phyloP scores from a whole-genome alignment of 1,284 basidiomycete genomes.

The Gymnopus androsaceus region DNA sequence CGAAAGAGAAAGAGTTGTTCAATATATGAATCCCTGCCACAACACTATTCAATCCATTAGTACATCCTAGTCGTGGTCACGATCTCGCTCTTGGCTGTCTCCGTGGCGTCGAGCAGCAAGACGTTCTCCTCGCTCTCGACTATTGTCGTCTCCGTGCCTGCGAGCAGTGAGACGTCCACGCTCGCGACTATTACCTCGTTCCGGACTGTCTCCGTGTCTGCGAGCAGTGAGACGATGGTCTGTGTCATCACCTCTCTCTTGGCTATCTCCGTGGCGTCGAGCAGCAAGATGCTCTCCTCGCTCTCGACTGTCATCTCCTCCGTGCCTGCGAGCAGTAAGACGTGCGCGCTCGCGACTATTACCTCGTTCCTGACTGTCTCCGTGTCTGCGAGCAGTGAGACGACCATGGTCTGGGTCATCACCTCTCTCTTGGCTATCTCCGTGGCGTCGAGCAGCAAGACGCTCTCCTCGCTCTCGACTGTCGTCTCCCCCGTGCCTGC shows the following conservation, averaged over 20 bases:
- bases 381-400: constrained; percentile 11
- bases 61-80: no score
- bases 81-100: constrained; percentile 1
- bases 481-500: constrained; percentile 26
- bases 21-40: no score
- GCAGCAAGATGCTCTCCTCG: constrained; percentile 1
- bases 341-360: constrained; percentile 7
- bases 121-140: constrained; percentile 9
- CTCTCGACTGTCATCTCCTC: constrained; percentile 18
- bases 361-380: constrained; percentile 14
- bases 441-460: constrained; percentile 27
- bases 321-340: constrained; percentile 26
- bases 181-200: constrained; percentile 9
- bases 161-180: constrained; percentile 14
- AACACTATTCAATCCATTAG: no score
- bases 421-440: constrained; percentile 18
- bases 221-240: constrained; percentile 25
- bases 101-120: constrained; percentile 18
- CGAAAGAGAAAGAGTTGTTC: no score
- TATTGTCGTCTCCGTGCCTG: constrained; percentile 12
- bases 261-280: constrained; percentile 13
- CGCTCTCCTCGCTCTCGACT: constrained; percentile 18
- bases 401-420: constrained; percentile 9
- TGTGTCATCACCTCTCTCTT: constrained; percentile 4
- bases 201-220: constrained; percentile 24